Conservation (phyloP, 1,139 yeast species). For the Lodderomyces elongisporus region DNA sequence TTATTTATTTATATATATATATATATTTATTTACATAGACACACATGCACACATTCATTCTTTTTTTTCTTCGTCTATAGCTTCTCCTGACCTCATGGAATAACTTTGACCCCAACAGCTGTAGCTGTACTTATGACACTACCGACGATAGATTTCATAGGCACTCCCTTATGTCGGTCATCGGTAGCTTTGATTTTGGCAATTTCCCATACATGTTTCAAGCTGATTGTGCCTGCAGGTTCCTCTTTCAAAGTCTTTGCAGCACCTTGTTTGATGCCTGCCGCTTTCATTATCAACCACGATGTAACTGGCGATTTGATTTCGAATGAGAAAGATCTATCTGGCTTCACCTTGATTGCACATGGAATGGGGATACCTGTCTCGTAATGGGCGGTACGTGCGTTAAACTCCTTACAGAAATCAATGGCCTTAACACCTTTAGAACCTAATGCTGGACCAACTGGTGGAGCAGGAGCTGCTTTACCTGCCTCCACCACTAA, state of each 20-base stretch:
- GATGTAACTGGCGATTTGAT: slow-evolving; percentile 91
- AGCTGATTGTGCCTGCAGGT: slow-evolving; percentile 63
- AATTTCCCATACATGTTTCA: slow-evolving; percentile 90
- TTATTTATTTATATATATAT: no score
- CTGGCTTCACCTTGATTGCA: slow-evolving; percentile 81
- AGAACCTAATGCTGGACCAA: slow-evolving; percentile 98
- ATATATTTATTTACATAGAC: no score
- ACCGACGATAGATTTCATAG: slow-evolving; percentile 73
- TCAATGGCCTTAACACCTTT: slow-evolving; percentile 99
- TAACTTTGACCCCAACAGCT: slow-evolving; percentile 81
- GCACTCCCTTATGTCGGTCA: slow-evolving; percentile 66
- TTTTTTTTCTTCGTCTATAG: background rate
- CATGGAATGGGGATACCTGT: slow-evolving; percentile 92
- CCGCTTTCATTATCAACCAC: slow-evolving; percentile 78
- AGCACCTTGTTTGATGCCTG: slow-evolving; percentile 79
- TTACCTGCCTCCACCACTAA: slow-evolving; percentile 97
- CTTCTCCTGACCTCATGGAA: slow-evolving; percentile 35
- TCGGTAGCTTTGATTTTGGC: slow-evolving; percentile 92
- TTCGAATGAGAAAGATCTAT: slow-evolving; percentile 80
- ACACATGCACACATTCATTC: no score
- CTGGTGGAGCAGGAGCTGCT: slow-evolving; percentile 99
- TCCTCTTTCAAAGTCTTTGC: slow-evolving; percentile 44
- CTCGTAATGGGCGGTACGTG: slow-evolving; percentile 80
- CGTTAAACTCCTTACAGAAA: slow-evolving; percentile 97
- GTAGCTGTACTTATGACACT: slow-evolving; percentile 82